Base-by-base conservation (phyloP, 805 yeast genomes). In the Candida railenensis region DNA sequence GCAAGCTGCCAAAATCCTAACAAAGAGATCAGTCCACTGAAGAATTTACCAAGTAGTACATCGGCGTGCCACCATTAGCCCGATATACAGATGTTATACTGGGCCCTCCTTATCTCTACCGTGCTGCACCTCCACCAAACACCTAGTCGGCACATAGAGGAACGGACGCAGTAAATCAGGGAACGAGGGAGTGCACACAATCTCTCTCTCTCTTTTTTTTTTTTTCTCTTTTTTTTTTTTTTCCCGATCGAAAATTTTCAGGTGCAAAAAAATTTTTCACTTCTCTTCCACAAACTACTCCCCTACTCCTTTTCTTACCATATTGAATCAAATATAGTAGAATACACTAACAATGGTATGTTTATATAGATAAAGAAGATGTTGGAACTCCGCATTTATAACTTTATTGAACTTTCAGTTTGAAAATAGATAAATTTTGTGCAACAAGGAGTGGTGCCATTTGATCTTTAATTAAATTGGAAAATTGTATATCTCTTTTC, bases 311-410 rank as follows among this genome's bases (percentile, higher is more conserved):
- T 22, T 36, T 36, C 37, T 15, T 14, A 7, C 15, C 19, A 34
- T 16, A 33, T 15, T 15, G 15, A 33, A 8, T 8, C 18, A 12
- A 8, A 20, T 25, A 25, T 14, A 22, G 8, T 8, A 4, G 15
- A 40, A 4, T 28, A 25, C 19, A 44, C 43, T 22, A 34, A 55
- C 32, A 61, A 64, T 64, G 69, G 69, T 64, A 64, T 57, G 69
- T 64, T 53, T 49, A 37, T 42, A 48, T 42, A 42, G 40, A 47
- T 53, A 43, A 52, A n/a, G 14, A 55, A 56, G 53, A 52, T 52
- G 61, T 50, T 54, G 61, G 58, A 52, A 49, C 62, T 54, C 66
- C 53, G 48, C 56, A 51, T 47, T n/a, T 11, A 52, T 48, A 58
- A 58, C 50, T 53, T 52, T 52, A 52, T 56, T 40, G 48, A 43